Evolutionary conservation across 2,329 filamentous ascomycete genomes (phyloP).

Genomic region (Domatiomyces globalis): DNA sequence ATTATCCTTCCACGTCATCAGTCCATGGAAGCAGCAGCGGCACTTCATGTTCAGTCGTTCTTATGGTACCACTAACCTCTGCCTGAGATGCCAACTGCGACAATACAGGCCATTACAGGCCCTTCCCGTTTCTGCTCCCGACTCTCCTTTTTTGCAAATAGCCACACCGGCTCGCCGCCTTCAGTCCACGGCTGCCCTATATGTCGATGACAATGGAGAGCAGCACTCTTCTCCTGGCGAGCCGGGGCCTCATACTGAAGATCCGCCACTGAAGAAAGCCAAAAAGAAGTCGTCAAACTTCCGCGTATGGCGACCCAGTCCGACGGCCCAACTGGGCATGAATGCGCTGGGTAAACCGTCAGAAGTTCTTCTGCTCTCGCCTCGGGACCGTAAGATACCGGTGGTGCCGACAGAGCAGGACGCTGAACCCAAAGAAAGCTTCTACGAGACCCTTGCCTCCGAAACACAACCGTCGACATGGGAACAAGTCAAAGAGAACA

Average conservation of each 20-base stretch:
- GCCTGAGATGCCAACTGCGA: neutral
- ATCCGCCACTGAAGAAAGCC: neutral
- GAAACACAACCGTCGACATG: slow-evolving; percentile 9
- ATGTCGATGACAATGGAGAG: neutral
- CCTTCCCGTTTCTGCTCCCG: neutral
- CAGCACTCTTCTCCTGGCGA: neutral
- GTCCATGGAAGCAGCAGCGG: neutral
- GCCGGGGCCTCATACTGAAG: neutral
- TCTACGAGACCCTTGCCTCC: slow-evolving; percentile 8
- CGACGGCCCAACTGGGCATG: slow-evolving; percentile 21
- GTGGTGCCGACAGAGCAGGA: slow-evolving; percentile 7
- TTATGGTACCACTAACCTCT: neutral
- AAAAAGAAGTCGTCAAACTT: neutral
- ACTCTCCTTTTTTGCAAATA: neutral
- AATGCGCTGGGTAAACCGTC: slow-evolving; percentile 25
- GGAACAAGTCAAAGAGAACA: slow-evolving; percentile 9
- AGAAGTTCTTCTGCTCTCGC: slow-evolving; percentile 24
- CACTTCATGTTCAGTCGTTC: neutral
- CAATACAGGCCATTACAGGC: neutral
- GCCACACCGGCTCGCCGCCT: neutral
- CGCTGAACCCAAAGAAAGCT: neutral
- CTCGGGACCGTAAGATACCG: slow-evolving; percentile 14
- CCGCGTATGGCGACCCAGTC: slow-evolving; percentile 10
- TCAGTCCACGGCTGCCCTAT: neutral
- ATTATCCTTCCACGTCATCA: neutral